phyloP scores from a whole-genome alignment of 2,329 filamentous ascomycete species.

The Sclerotinia nivalis region DNA sequence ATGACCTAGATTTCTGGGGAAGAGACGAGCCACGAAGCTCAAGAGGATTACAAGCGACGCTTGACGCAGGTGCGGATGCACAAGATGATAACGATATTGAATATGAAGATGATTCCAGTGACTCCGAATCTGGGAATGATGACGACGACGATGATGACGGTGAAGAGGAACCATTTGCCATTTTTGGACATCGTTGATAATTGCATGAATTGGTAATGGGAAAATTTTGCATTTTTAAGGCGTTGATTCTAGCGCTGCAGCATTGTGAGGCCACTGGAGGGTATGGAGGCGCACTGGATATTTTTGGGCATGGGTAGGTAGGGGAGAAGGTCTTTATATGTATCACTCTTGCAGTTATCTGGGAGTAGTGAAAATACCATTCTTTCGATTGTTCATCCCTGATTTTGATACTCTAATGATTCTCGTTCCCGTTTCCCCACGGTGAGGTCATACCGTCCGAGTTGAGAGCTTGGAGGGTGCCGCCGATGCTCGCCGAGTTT shows the following conservation, averaged over 20 bases:
- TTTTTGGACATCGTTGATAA: slow-evolving; percentile 53
- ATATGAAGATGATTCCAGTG: slow-evolving; percentile 29
- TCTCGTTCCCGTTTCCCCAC: neutral
- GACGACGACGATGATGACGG: slow-evolving; percentile 46
- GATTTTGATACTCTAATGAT: neutral
- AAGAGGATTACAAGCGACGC: slow-evolving; percentile 35
- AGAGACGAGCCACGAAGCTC: slow-evolving; percentile 46
- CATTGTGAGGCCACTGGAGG: slow-evolving; percentile 7
- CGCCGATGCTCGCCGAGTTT: neutral
- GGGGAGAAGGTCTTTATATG: slow-evolving; percentile 10
- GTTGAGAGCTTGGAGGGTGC: too few species aligned
- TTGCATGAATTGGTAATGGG: slow-evolving; percentile 3
- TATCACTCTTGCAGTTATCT: slow-evolving; percentile 19
- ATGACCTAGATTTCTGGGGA: slow-evolving; percentile 51
- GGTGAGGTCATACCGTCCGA: too few species aligned
- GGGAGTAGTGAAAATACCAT: slow-evolving; percentile 1
- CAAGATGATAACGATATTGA: slow-evolving; percentile 46
- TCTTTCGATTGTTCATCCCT: slow-evolving; percentile 1
- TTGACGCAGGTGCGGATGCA: slow-evolving; percentile 37
- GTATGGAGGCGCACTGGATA: slow-evolving; percentile 19
- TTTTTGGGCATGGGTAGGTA: slow-evolving; percentile 4
- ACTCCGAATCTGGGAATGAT: slow-evolving; percentile 33
- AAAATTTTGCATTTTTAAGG: slow-evolving; percentile 16
- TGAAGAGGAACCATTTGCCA: slow-evolving; percentile 50
- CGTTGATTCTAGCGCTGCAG: slow-evolving; percentile 12